Evolutionary conservation across 2,329 filamentous ascomycete genomes (phyloP), one percentile per base, ranked within the genome.

Genomic region (Ilyonectria robusta): DNA sequence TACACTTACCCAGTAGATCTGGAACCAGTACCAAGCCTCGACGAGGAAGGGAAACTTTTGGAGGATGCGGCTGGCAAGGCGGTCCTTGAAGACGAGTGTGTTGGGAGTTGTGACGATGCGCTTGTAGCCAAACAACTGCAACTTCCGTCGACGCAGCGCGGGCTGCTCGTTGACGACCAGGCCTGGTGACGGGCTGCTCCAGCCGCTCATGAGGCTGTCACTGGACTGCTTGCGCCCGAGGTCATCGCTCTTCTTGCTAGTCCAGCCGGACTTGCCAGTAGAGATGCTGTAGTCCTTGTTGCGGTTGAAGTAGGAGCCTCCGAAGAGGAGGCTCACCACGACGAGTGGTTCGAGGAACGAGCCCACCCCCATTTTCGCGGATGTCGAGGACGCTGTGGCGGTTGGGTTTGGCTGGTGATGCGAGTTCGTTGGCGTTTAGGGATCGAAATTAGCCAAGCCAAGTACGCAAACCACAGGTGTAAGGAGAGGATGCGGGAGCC

Each of bases 11-110:
- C 92, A 94, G 81, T 94, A 94, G 57, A 94, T 90, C 69, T 93
- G 81, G 3, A 89, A 88, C 92, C 92, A 94, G 74, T 94, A 94
- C 91, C 91, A 94, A 46, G 88, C 91, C 79, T 94, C 92, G 1
- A 90, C 89, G 31, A 94, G 78, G 76, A 94, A 94, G 0, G 92
- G 92, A 70, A 93, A 89, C 75, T 88, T 91, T 64, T 84, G 84
- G 15, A 94, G 84, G 40, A 94, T 72, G 5, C 91, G 85, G 62
- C 78, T 79, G 9, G 75, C 56, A 15, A 78, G 57, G 15, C 78
- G 75, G 57, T 79, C 77, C 59, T 78, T 73, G 62, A 79, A 79
- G 47, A 78, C 69, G 15, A 74, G 65, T 3, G 78, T 79, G 54
- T 79, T 81, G 40, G 79, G 78, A 1, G 78, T 78, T 11, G 74